Percentiles rank a stretch among this genome's conserved stretches.
Conservation (phyloP, 225 moss, liverwort and hornwort genomes). For the Neckera pumila region DNA sequence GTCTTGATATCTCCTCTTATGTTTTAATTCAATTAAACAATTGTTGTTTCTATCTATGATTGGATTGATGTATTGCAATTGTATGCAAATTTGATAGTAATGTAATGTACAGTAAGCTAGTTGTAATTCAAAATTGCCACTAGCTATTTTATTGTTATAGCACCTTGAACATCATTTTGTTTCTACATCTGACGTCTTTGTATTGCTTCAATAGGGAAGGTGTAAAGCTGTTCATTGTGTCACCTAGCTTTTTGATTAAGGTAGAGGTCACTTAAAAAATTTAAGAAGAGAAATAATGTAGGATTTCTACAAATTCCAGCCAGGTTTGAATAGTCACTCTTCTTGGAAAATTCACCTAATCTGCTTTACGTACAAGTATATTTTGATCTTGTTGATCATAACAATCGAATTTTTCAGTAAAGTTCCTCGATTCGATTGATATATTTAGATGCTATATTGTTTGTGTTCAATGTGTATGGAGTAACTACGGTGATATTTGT, state of each 20-base stretch:
- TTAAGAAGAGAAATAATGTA: neutral
- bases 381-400: neutral
- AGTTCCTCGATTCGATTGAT: neutral
- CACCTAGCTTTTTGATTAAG: neutral
- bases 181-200: neutral
- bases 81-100: no score
- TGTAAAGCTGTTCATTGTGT: neutral
- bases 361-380: neutral
- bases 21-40: no score
- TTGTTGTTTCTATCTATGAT: no score
- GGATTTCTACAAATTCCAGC: neutral
- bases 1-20: no score
- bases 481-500: neutral
- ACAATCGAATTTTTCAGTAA: neutral
- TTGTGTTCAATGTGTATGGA: neutral
- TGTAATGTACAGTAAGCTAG: neutral
- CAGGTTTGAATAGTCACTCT: neutral
- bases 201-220: neutral
- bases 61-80: no score
- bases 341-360: neutral
- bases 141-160: neutral
- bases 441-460: neutral
- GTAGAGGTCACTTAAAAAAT: neutral
- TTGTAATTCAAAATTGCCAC: neutral
- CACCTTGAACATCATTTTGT: neutral